A percentile compares a stretch with the other conserved stretches of the same genome.
phyloP scores from a whole-genome alignment of 345 rosid genomes.

The Boechera divaricarpa region DNA sequence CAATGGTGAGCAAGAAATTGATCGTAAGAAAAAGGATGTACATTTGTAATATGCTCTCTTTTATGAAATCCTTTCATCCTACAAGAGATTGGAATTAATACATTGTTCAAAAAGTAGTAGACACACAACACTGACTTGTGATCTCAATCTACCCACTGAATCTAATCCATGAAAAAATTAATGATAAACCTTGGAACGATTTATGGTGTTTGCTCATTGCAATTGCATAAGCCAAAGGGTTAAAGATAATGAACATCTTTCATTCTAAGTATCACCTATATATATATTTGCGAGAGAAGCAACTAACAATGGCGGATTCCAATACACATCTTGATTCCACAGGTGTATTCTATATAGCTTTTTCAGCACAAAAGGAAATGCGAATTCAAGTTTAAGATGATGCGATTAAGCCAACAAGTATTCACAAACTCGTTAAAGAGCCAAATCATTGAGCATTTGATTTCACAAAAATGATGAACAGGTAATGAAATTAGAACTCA shows the following conservation, averaged over 20 bases:
- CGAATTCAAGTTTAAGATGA: background rate
- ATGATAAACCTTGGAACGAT: background rate
- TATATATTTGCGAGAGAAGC: background rate
- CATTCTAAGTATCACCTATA: background rate
- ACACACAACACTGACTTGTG: background rate
- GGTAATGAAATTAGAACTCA: background rate
- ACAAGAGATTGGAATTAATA: background rate
- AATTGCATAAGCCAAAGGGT: constrained; percentile 5
- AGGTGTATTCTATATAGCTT: background rate
- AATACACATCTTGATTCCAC: constrained; percentile 13
- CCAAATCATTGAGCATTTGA: background rate
- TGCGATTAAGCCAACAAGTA: background rate
- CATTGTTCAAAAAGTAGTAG: background rate
- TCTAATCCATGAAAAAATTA: constrained; percentile 21
- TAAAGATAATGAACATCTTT: background rate
- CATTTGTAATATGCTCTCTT: background rate
- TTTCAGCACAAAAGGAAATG: background rate
- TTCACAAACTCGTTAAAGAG: background rate
- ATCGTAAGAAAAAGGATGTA: background rate
- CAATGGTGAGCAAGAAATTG: background rate
- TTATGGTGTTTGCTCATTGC: background rate
- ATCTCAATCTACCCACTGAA: constrained; percentile 12
- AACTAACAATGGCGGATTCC: constrained; percentile 5
- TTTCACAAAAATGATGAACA: constrained; percentile 3
- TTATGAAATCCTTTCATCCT: background rate